Evolutionary conservation across 23 red algal species (phyloP).

Genomic region (Gracilaria domingensis): DNA sequence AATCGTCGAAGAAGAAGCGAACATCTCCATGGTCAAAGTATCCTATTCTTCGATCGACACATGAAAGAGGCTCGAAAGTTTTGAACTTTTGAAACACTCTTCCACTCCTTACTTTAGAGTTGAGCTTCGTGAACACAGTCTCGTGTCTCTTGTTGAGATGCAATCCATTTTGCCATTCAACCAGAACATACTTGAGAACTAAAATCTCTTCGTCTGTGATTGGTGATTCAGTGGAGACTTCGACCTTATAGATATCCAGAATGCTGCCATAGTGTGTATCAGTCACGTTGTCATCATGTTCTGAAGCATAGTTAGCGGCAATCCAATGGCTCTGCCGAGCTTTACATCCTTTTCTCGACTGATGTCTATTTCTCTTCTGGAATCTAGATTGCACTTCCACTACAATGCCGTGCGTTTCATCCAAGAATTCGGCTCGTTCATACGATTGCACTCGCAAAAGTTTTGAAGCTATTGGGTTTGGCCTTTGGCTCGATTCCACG

Average conservation of each 20-base stretch:
- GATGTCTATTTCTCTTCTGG: neutral
- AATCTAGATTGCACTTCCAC: neutral
- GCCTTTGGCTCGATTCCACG: too few relatives aligned
- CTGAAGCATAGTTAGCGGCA: conserved; percentile 15
- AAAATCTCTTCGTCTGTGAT: neutral
- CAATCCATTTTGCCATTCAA: neutral
- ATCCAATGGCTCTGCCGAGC: conserved; percentile 36
- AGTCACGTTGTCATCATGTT: neutral
- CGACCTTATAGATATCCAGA: neutral
- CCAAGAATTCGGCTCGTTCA: too few relatives aligned
- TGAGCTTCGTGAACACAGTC: neutral
- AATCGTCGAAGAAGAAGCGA: too few relatives aligned
- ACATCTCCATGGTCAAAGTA: conserved; percentile 4
- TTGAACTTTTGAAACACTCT: neutral
- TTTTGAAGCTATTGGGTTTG: too few relatives aligned
- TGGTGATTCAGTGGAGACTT: neutral
- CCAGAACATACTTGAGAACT: too few relatives aligned
- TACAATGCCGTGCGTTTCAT: neutral
- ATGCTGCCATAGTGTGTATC: neutral
- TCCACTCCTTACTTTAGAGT: neutral
- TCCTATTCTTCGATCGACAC: conserved; percentile 11
- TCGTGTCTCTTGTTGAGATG: neutral
- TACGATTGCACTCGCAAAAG: too few relatives aligned
- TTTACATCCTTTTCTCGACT: neutral
- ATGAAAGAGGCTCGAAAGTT: neutral